Conservation (phyloP, 768 basidiomycete genomes). For the Boletus insuetus region DNA sequence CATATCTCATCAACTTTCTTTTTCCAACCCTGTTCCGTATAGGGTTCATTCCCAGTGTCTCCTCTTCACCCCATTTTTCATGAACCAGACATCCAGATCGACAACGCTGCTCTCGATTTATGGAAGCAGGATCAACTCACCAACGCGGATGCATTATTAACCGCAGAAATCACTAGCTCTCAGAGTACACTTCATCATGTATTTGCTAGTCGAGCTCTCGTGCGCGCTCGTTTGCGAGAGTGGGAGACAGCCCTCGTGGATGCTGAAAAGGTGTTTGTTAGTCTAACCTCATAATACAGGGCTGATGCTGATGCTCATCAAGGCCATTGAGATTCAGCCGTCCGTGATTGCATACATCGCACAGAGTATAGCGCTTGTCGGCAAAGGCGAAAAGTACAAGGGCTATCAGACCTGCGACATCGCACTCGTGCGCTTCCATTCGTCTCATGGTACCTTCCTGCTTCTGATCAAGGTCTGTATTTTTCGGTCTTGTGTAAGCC, state of each 20-base stretch:
- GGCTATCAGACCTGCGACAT: background rate
- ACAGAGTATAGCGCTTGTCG: background rate
- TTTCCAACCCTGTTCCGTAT: too few species aligned
- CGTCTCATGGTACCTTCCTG: background rate
- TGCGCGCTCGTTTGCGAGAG: background rate
- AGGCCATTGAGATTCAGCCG: background rate
- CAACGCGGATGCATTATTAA: background rate
- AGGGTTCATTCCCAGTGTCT: too few species aligned
- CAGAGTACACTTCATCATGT: background rate
- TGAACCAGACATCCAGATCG: background rate
- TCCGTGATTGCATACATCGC: background rate
- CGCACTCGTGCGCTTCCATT: background rate
- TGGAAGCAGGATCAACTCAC: background rate
- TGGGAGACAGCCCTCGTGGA: background rate
- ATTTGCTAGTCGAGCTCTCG: conserved; percentile 1
- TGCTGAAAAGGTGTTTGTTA: background rate
- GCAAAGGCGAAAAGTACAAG: background rate
- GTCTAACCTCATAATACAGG: background rate
- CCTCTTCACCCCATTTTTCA: background rate
- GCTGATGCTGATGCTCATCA: background rate
- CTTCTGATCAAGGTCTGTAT: background rate
- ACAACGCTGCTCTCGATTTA: background rate
- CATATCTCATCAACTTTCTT: background rate
- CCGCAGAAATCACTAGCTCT: background rate
- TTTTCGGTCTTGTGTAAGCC: background rate